Base-by-base conservation (phyloP, 2,329 filamentous ascomycete species). In the Sphaerulina musiva region DNA sequence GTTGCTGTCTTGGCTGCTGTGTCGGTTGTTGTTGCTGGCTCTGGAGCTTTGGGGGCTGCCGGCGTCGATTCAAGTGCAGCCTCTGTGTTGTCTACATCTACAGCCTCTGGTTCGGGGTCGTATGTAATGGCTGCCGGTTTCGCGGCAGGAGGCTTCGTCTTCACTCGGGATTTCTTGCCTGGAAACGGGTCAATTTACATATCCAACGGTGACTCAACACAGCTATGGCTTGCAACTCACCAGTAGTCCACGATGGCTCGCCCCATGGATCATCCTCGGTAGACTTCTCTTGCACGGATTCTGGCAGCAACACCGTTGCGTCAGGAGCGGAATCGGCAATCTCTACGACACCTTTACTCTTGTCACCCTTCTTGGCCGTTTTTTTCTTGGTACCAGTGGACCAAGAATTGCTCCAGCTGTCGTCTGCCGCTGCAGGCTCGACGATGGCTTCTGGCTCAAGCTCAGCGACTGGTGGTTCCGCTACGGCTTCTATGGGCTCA, bases 351-450 rank as follows among this genome's bases (percentile, higher is more conserved):
- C 65, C 70, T 48, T 75, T 73, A 46, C 69, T 72, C 62, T 72
- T 73, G 11, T 66, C 26, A 29, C 26, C 26, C 6, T 29, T 75
- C 59, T 69, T 69, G 7, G 77, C 77, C 66, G 79, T 78, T 68
- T 79, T 79, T 56, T 73, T 71, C 59, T 78, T 81, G 56, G 78
- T 80, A 5, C 77, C 74, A 48, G 76, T 80, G 32, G 77, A 78
- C 74, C 80, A 83, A 46, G 78, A 76, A 55, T 73, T 76, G 31
- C 51, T 48, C 60, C 80, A 80, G 54, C 78, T 78, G 51, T 80
- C 77, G 41, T 74, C 73, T 31, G 48, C 48, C 12, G 68, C 68
- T 54, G 74, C 74, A 2, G 76, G 74, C 61, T 80, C 78, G 54
- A 79, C 75, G 6, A 79, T 70, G 23, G 67, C 71, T 57, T 75